Percentiles rank a stretch among this genome's conserved stretches.
Conservation (phyloP, 208 protist species). For the Trichomonas vaginalis region DNA sequence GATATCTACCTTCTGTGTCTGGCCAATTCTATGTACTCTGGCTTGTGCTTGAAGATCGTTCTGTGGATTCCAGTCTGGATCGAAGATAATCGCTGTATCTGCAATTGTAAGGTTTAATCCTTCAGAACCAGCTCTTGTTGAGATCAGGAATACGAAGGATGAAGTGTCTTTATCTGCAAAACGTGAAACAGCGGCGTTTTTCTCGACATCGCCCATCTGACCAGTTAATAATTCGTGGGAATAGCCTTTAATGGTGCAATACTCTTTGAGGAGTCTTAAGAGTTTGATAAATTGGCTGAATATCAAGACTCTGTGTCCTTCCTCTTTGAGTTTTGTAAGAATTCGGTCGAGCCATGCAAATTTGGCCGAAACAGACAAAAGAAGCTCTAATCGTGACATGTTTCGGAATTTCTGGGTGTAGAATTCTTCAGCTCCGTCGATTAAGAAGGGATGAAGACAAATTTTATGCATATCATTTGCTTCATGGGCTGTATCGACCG, state of each 20-base stretch:
- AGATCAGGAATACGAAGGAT: conserved; percentile 51
- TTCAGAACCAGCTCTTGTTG: conserved; percentile 51
- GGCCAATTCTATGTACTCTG: conserved; percentile 73
- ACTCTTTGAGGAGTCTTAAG: conserved; percentile 43
- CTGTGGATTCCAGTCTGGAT: conserved; percentile 87
- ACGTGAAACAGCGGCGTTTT: conserved; percentile 28
- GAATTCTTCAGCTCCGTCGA: conserved; percentile 65
- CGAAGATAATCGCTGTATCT: conserved; percentile 56
- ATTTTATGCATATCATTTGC: conserved; percentile 46
- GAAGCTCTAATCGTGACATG: background rate
- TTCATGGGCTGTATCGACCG: conserved; percentile 21
- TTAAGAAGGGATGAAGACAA: conserved; percentile 79
- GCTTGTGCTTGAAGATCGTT: conserved; percentile 82
- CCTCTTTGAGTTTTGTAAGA: conserved; percentile 36
- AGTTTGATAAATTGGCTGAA: conserved; percentile 75
- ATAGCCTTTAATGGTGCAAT: conserved; percentile 8
- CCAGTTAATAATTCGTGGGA: conserved; percentile 19
- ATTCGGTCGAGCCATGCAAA: conserved; percentile 35
- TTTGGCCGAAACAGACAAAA: background rate
- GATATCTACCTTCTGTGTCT: conserved; percentile 66
- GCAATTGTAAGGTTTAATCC: conserved; percentile 56
- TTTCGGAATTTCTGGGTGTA: conserved; percentile 25
- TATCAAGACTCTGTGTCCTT: conserved; percentile 80
- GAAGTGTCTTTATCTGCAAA: background rate
- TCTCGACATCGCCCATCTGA: conserved; percentile 16